Conservation (phyloP, 768 basidiomycete genomes). For the Macrolepiota fuliginosa region DNA sequence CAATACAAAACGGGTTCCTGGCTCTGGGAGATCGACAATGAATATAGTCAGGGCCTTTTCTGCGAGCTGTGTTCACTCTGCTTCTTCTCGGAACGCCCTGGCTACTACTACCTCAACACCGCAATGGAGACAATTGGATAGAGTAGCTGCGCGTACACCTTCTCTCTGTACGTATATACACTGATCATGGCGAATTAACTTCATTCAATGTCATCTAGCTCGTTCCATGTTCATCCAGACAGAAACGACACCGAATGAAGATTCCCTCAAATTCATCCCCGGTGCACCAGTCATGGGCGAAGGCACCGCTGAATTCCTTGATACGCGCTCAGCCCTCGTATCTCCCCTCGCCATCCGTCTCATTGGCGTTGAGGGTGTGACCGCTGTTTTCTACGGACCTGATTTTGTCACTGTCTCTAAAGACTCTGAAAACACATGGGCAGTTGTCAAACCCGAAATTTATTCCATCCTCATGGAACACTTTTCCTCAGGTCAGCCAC, state of each 20-base stretch:
- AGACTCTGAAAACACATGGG: slow-evolving; percentile 81
- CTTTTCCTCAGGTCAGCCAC: slow-evolving; percentile 85
- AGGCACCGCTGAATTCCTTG: slow-evolving; percentile 93
- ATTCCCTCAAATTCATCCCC: slow-evolving; percentile 97
- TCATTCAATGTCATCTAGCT: slow-evolving; percentile 33
- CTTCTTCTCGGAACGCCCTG: neutral
- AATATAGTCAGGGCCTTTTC: slow-evolving; percentile 3
- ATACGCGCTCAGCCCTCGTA: slow-evolving; percentile 78
- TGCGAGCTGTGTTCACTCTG: neutral
- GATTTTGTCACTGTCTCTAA: slow-evolving; percentile 98
- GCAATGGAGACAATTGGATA: slow-evolving; percentile 9
- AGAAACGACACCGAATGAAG: slow-evolving; percentile 94
- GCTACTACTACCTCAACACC: slow-evolving; percentile 8
- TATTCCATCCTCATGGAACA: slow-evolving; percentile 97
- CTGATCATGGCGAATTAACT: neutral
- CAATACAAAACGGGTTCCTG: neutral
- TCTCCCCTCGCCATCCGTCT: slow-evolving; percentile 94
- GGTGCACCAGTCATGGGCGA: slow-evolving; percentile 85
- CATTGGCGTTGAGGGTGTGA: slow-evolving; percentile 93
- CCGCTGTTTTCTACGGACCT: slow-evolving; percentile 89
- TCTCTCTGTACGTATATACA: neutral
- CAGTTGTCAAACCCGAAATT: slow-evolving; percentile 92
- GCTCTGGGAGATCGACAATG: neutral
- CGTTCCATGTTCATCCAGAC: slow-evolving; percentile 99
- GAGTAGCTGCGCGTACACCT: slow-evolving; percentile 1